Evolutionary conservation across 2,329 filamentous ascomycete species (phyloP).

Genomic region (Penicillium sp.): DNA sequence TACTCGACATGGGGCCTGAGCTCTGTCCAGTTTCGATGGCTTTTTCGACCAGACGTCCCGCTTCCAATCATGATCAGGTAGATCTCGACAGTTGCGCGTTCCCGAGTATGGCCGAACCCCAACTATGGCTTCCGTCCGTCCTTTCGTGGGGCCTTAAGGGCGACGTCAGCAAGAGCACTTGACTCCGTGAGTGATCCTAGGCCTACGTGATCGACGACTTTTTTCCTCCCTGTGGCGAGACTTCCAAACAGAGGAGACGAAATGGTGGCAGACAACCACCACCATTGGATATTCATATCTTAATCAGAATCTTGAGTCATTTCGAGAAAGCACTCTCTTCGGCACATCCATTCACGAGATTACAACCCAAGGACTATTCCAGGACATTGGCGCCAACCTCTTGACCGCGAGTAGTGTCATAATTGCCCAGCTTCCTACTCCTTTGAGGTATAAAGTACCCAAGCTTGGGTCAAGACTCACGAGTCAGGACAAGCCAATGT

Average conservation of each 20-base stretch:
- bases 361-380: neutral
- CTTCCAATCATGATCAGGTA: neutral
- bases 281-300: neutral
- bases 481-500: conserved; percentile 7
- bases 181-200: neutral
- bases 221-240: neutral
- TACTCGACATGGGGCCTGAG: neutral
- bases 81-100: neutral
- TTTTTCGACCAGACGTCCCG: too few species aligned
- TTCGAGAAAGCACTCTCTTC: neutral
- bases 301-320: neutral
- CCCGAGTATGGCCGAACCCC: neutral
- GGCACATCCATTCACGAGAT: neutral
- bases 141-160: neutral
- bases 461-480: neutral
- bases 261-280: neutral
- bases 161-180: neutral
- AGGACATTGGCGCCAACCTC: neutral
- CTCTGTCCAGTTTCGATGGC: neutral
- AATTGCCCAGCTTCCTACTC: neutral
- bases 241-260: neutral
- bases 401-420: neutral
- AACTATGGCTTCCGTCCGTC: neutral
- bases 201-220: neutral
- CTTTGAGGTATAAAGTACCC: neutral